Conservation (phyloP, 2,329 filamentous ascomycete genomes). For the Sphaerostilbella broomeana region DNA sequence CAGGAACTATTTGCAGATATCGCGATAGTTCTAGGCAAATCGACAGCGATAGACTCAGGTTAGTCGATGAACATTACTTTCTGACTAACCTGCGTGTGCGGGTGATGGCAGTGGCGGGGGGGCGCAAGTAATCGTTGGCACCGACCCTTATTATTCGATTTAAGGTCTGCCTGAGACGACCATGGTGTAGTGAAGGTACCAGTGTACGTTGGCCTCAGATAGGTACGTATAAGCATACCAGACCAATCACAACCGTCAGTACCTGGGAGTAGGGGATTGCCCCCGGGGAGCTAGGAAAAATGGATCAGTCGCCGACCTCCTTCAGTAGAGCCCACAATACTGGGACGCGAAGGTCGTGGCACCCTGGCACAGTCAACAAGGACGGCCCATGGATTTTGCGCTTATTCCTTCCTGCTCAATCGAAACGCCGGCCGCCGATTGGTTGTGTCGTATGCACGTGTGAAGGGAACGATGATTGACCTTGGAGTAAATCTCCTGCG, state of each 20-base stretch:
- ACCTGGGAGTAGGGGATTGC: neutral
- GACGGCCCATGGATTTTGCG: too few relatives aligned
- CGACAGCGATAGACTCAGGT: neutral
- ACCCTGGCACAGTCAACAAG: conserved; percentile 6
- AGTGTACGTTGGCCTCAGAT: too few relatives aligned
- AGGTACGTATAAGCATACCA: neutral
- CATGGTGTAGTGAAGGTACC: too few relatives aligned
- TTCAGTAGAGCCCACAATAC: conserved; percentile 5
- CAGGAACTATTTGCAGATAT: neutral
- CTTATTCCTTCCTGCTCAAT: conserved; percentile 8
- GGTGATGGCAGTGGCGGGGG: neutral
- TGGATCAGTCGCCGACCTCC: conserved; percentile 6
- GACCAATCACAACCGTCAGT: too few relatives aligned
- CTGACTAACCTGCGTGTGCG: neutral
- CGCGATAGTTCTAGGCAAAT: neutral
- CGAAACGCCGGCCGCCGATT: conserved; percentile 7
- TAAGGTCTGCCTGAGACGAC: too few relatives aligned
- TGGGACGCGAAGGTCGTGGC: conserved; percentile 9
- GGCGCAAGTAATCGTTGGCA: neutral
- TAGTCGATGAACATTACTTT: neutral
- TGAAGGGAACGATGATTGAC: too few relatives aligned
- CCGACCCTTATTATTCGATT: too few relatives aligned
- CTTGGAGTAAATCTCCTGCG: too few relatives aligned
- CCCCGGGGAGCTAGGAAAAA: conserved; percentile 4
- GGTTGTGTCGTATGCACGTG: conserved; percentile 11